Evolutionary conservation across 1,284 basidiomycete species (phyloP), one percentile per base, ranked within the genome.

Genomic region (Exsudoporus floridanus): DNA sequence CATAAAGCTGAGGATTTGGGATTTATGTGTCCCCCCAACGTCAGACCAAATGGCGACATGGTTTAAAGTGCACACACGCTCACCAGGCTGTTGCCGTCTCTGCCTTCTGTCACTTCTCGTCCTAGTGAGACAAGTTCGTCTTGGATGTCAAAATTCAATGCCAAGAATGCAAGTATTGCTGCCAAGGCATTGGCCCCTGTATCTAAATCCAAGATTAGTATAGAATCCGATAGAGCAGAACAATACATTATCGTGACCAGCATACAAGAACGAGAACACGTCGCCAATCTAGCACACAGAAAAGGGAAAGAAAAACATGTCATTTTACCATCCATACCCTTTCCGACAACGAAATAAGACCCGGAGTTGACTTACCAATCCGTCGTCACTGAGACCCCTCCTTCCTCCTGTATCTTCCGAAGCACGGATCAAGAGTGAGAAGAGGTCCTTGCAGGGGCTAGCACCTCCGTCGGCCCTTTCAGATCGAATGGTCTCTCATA

Each of bases 241-340:
- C 1, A 27, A 19, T 27, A 23, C 12, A 51, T 68, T 25, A 57
- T 80, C 81, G 56, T 82, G 80, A 14, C 81, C 81, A 34, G 81
- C 80, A 55, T 80, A 77, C 44, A 83, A 63, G 61, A 82, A 69
- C 7, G 75, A 59, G 58, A 76, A 83, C 3, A 80, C 67, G 51
- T 82, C 79, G 9, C 79, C 79, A 48, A 82, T 77, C 79, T 81
- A 30, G 28, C 16, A 14, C 25, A 5, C 28, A 13, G n/a, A n/a
- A 9, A 10, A 37, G 14, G 2, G n/a, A 21, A 21, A 23, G 12
- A 13, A 28, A 23, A 12, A 6, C 1, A 16, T 19, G 18, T 27
- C 10, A 12, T 27, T 5, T 7, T 19, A 7, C 34, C 8, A 12
- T 7, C 19, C 30, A 41, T 8, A 12, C 16, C 8, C 34, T 21